Percentiles rank a stretch among this genome's conserved stretches.
These are phyloP conservation scores for Cercospora nicotianae DNA, from an alignment of 2,329 filamentous ascomycete species.

Conservation along the genomic window DNA sequence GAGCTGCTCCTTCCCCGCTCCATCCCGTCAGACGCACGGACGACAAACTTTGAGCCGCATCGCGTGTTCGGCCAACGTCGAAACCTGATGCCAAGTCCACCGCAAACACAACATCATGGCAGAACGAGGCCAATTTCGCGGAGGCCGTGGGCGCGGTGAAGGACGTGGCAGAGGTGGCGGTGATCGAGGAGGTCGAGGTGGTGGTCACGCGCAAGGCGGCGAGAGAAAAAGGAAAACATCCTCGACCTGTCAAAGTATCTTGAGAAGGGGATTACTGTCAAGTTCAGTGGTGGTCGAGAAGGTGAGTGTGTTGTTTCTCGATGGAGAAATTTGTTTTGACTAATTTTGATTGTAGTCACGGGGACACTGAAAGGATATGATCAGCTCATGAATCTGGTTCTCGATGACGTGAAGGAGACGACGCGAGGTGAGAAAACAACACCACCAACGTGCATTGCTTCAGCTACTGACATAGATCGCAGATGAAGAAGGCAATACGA, in stretches of 20 bases:
- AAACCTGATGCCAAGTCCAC: conserved; percentile 6
- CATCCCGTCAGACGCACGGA: conserved; percentile 4
- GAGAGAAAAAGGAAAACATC: conserved; percentile 95
- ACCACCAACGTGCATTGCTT: not conserved
- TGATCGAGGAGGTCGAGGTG: conserved; percentile 38
- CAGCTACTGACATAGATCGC: conserved; percentile 15
- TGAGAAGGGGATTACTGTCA: conserved; percentile 93
- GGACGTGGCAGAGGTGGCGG: conserved; percentile 44
- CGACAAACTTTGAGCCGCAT: conserved; percentile 9
- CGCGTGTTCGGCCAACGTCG: not conserved
- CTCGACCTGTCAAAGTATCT: conserved; percentile 93
- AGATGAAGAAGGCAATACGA: conserved; percentile 94
- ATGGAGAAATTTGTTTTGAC: not conserved
- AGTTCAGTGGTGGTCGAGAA: conserved; percentile 93
- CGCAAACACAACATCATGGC: conserved; percentile 47
- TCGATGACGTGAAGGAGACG: conserved; percentile 89
- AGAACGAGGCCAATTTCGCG: conserved; percentile 56
- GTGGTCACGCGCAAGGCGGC: conserved; percentile 33
- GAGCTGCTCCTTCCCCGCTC: not conserved
- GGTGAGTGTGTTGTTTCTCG: conserved; percentile 51
- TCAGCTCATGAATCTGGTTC: conserved; percentile 94
- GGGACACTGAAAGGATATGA: conserved; percentile 94
- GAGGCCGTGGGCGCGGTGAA: conserved; percentile 42
- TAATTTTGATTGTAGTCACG: conserved; percentile 59
- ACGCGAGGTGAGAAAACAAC: conserved; percentile 67